These are phyloP conservation scores for Gossypium arboreum DNA, from an alignment of 345 rosid genomes.

Conservation along the genomic window DNA sequence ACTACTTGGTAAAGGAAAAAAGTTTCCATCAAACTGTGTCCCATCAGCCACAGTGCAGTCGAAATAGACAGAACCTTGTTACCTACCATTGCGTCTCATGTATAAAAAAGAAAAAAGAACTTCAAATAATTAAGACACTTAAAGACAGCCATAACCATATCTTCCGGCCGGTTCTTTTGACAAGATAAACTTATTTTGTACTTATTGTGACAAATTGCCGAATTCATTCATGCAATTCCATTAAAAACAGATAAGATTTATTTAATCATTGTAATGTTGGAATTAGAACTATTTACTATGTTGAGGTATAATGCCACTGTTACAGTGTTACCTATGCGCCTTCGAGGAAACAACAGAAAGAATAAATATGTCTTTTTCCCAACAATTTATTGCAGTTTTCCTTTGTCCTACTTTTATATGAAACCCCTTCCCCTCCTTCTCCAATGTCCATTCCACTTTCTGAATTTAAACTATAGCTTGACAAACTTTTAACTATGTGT, in stretches of 20 bases:
- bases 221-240: too few relatives aligned
- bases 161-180: constrained; percentile 1
- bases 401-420: background rate
- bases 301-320: background rate
- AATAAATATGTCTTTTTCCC: background rate
- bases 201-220: background rate
- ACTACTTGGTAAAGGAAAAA: background rate
- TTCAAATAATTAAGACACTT: background rate
- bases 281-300: background rate
- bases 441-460: background rate
- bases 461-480: background rate
- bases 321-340: background rate
- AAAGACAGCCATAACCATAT: constrained; percentile 6
- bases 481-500: background rate
- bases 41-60: background rate
- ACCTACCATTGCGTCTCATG: background rate
- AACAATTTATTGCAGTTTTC: background rate
- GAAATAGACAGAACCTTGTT: constrained; percentile 7
- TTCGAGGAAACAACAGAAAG: constrained; percentile 3
- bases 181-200: background rate
- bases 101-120: background rate
- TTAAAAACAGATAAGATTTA: too few relatives aligned
- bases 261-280: too few relatives aligned
- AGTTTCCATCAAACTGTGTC: background rate
- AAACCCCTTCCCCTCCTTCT: background rate